phyloP scores from a whole-genome alignment of 2,329 filamentous ascomycete species.

The Aschersonia sp. region DNA sequence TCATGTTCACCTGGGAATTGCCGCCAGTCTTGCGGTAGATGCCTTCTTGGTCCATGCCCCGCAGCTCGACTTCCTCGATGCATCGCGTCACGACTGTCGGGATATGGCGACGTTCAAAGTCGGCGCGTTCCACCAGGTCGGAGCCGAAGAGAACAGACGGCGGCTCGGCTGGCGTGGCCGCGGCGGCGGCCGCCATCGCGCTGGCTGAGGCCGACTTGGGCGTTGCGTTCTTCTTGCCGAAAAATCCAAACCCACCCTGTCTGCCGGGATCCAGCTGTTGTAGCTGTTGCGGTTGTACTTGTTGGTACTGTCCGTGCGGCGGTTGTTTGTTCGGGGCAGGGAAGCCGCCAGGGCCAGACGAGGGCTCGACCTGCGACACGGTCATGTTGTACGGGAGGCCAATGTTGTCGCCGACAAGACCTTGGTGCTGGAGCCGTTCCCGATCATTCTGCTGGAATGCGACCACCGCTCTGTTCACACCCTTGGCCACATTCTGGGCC shows the following conservation, averaged over 20 bases:
- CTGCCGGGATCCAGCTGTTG: slow-evolving; percentile 20
- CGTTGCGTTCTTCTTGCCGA: slow-evolving; percentile 40
- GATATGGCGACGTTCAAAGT: slow-evolving; percentile 78
- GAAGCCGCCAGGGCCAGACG: slow-evolving; percentile 19
- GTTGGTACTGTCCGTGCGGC: background rate
- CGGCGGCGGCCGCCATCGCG: slow-evolving; percentile 23
- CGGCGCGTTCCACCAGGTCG: slow-evolving; percentile 71
- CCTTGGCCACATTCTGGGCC: slow-evolving; percentile 87
- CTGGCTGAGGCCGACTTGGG: slow-evolving; percentile 34
- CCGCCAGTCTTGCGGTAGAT: slow-evolving; percentile 97
- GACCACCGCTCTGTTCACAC: slow-evolving; percentile 81
- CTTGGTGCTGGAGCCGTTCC: slow-evolving; percentile 36
- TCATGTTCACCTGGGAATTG: slow-evolving; percentile 74
- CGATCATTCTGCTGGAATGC: slow-evolving; percentile 49
- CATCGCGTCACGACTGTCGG: slow-evolving; percentile 84
- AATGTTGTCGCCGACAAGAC: slow-evolving; percentile 47
- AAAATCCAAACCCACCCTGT: slow-evolving; percentile 54
- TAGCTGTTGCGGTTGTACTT: background rate
- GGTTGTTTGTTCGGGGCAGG: slow-evolving; percentile 15
- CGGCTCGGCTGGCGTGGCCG: slow-evolving; percentile 32
- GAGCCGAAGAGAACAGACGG: slow-evolving; percentile 67
- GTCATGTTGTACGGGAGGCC: slow-evolving; percentile 60
- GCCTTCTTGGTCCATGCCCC: slow-evolving; percentile 94
- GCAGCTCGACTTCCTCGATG: slow-evolving; percentile 89
- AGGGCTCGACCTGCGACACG: slow-evolving; percentile 33